Percentiles rank a stretch among this genome's conserved stretches.
phyloP scores from a whole-genome alignment of 2,329 filamentous ascomycete species.

The Aspergillus pseudotamarii region DNA sequence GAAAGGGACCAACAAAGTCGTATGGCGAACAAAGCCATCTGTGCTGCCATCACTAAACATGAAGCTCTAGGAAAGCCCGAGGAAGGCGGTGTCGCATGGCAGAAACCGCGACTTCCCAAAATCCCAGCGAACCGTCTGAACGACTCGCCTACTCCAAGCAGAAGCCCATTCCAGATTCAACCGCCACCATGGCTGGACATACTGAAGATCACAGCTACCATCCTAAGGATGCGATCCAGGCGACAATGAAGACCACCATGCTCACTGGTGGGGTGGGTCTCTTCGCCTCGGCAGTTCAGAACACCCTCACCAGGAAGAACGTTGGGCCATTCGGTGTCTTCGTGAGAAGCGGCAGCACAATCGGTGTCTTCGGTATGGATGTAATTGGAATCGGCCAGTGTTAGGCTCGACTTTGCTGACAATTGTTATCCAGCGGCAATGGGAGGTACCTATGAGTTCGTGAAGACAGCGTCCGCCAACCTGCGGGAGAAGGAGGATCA shows the following conservation, averaged over 20 bases:
- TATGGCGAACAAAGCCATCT: slow-evolving; percentile 4
- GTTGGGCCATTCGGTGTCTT: slow-evolving; percentile 80
- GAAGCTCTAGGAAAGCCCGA: slow-evolving; percentile 21
- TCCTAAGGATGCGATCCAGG: slow-evolving; percentile 73
- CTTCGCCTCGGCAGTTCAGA: slow-evolving; percentile 77
- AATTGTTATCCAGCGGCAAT: slow-evolving; percentile 60
- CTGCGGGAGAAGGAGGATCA: slow-evolving; percentile 81
- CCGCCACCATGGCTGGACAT: slow-evolving; percentile 52
- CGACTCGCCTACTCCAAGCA: slow-evolving; percentile 30
- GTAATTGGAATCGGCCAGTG: slow-evolving; percentile 1
- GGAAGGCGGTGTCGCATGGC: slow-evolving; percentile 29
- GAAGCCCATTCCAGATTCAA: slow-evolving; percentile 23
- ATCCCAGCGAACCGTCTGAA: slow-evolving; percentile 25
- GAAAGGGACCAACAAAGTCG: slow-evolving; percentile 1
- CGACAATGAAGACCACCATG: slow-evolving; percentile 65
- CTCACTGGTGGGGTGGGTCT: slow-evolving; percentile 70
- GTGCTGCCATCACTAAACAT: background rate
- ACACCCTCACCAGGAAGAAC: slow-evolving; percentile 81
- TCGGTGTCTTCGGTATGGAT: slow-evolving; percentile 66
- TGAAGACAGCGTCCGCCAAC: slow-evolving; percentile 76
- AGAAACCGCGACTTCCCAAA: slow-evolving; percentile 32
- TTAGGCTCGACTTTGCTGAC: slow-evolving; percentile 10
- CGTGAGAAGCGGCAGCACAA: slow-evolving; percentile 74
- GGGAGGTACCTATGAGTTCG: slow-evolving; percentile 77
- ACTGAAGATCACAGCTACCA: slow-evolving; percentile 61